Conservation (phyloP, 2,329 filamentous ascomycete species). For the Colletotrichum acutatum region DNA sequence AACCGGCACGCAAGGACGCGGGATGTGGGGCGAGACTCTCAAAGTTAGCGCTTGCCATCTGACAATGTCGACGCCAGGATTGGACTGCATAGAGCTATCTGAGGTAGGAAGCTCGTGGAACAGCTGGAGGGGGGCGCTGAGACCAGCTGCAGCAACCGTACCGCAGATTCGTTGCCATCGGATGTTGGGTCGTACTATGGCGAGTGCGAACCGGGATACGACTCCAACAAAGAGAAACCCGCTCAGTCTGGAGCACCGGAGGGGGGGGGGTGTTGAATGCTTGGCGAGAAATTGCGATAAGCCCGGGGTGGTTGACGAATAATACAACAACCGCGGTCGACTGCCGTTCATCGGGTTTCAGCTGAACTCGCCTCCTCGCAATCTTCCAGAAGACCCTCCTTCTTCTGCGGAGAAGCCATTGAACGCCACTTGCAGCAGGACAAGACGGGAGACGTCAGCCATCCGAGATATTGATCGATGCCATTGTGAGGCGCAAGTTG, state of each 20-base stretch:
- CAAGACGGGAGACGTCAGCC: constrained; percentile 9
- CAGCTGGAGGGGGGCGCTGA: not conserved
- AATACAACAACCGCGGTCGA: not conserved
- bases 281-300: constrained; percentile 29
- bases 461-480: constrained; percentile 1
- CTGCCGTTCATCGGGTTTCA: not conserved
- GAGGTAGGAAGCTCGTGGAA: constrained; percentile 5
- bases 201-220: not conserved
- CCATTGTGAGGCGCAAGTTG: not conserved
- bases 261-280: not conserved
- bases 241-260: not conserved
- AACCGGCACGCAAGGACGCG: not conserved
- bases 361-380: not conserved
- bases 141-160: not conserved
- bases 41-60: not conserved
- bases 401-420: not conserved
- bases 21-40: not conserved
- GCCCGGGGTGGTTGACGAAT: constrained; percentile 26
- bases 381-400: constrained; percentile 19
- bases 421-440: constrained; percentile 13
- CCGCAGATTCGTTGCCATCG: not conserved
- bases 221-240: not conserved
- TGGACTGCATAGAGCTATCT: not conserved
- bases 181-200: not conserved
- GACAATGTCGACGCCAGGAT: not conserved